A percentile compares a stretch with the other conserved stretches of the same genome.
phyloP scores from a whole-genome alignment of 352 stramenopile species.

The Globisporangium uncinulatum region DNA sequence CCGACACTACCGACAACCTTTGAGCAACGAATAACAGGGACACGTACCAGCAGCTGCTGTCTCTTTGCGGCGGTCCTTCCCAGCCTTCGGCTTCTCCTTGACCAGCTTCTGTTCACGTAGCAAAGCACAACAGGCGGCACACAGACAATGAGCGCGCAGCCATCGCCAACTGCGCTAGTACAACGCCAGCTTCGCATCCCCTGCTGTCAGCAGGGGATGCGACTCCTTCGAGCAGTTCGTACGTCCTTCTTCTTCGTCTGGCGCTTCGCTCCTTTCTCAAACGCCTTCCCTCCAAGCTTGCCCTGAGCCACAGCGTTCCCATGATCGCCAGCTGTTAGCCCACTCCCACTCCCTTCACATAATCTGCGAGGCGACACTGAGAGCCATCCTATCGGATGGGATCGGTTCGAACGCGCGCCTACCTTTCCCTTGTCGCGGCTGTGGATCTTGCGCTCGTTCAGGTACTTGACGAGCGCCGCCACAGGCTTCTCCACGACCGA shows the following conservation, averaged over 20 bases:
- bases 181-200: too few relatives aligned
- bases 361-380: too few relatives aligned
- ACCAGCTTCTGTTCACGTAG: constrained; percentile 8
- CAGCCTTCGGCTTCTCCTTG: constrained; percentile 15
- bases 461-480: constrained; percentile 70
- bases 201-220: too few relatives aligned
- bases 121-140: neutral
- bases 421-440: constrained; percentile 68
- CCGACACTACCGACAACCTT: too few relatives aligned
- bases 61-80: constrained; percentile 13
- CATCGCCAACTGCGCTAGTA: too few relatives aligned
- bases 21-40: neutral
- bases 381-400: too few relatives aligned
- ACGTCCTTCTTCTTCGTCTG: constrained; percentile 48
- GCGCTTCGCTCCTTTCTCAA: constrained; percentile 37
- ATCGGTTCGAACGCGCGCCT: too few relatives aligned
- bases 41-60: neutral
- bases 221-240: neutral
- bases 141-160: too few relatives aligned
- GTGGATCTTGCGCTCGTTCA: constrained; percentile 70
- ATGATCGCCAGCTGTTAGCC: too few relatives aligned
- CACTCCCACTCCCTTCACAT: too few relatives aligned
- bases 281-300: constrained; percentile 22
- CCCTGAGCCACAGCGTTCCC: constrained; percentile 14
- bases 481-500: constrained; percentile 52